Evolutionary conservation across 352 stramenopile genomes (phyloP), one percentile per base, ranked within the genome.

Genomic region (Phytophthora pluvialis): DNA sequence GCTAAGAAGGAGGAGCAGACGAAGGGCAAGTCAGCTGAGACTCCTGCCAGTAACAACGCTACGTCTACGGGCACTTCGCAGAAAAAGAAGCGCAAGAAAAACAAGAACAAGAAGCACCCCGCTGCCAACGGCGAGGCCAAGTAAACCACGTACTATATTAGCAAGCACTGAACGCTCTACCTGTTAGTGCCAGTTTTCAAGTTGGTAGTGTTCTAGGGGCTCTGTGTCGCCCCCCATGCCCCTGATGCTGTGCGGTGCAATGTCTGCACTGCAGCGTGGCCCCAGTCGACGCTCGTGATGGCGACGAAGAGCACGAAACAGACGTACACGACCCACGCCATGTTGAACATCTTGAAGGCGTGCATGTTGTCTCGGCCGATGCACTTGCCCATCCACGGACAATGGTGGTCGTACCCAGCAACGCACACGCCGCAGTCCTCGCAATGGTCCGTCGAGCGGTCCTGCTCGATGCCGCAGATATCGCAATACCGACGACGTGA

Each of bases 381-480:
- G 67, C 91, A 98, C 49, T 97, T 98, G 46, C 93, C 91, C 88
- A 97, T 97, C 90, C 91, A 98, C 32, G 94, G 92, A 75, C 93
- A 98, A 64, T 98, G 91, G 77, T 98, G 95, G 43, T 94, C 82
- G 46, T 89, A 88, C 5, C 82, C 83, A 67, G 86, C 89, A 28
- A 98, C 83, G 63, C 95, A 98, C 38, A 98, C 89, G 60, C 95
- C 91, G 51, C 93, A 98, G 55, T 98, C 91, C 10, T 97, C 83
- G 80, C 95, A 98, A 73, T 98, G 95, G 13, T 92, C 84, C 4
- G 90, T 90, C 46, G 75, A 75, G 11, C 64, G 65, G 15, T 77
- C 70, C 61, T 92, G 86, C 31, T 78, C 47, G 42, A 91, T 77
- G 42, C 75, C 67, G 49, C 86, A 92, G 44, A 94, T 81, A 54